Base-by-base conservation (phyloP, 23 red algal genomes). In the Gracilaria caudata region DNA sequence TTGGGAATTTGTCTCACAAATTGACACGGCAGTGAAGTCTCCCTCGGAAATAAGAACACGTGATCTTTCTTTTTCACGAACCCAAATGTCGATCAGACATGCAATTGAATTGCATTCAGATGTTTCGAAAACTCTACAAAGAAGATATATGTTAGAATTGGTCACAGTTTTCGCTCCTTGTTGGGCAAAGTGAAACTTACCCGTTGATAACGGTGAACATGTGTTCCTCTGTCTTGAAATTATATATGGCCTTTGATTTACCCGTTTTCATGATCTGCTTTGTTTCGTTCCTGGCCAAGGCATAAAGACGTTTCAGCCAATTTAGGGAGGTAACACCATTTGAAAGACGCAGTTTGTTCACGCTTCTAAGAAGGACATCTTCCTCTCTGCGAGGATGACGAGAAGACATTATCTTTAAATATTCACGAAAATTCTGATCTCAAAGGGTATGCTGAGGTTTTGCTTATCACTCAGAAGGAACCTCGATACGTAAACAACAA, bases 11-110 rank as follows among this genome's bases (percentile, higher is more conserved):
- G 32, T 35, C 32, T 66, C 61, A 6, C 30, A 6, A 2, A 66
- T 66, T 66, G 61, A 66, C 7, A 66, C 30, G 14, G 61, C 61
- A 14, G 61, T 35, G 30, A 66, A 66, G 13, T 66, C 61, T 19
- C 13, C 32, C 19, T 66, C 12, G 1, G 61, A 37, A 19, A 66
- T 5, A 66, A 66, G 61, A 35, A 36, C 16, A 6, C 0, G 11
- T 29, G 5, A 3, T 37, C 61, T 66, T 66, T 66, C 61, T 16
- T 66, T 37, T 0, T 36, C 61, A 66, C 29, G 11, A 26, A 66
- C 5, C 61, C 61, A 66, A 1, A 16, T 35, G 6, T 66, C 32
- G 29, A 66, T 0, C 29, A 66, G 9, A 11, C 16, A 29, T 66
- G 61, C 1, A 63, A 7, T 63, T 63, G 58, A 63, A 10, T 29